These are phyloP conservation scores for Primulina huaijiensis DNA, from an alignment of 257 asterid species.

Conservation along the genomic window DNA sequence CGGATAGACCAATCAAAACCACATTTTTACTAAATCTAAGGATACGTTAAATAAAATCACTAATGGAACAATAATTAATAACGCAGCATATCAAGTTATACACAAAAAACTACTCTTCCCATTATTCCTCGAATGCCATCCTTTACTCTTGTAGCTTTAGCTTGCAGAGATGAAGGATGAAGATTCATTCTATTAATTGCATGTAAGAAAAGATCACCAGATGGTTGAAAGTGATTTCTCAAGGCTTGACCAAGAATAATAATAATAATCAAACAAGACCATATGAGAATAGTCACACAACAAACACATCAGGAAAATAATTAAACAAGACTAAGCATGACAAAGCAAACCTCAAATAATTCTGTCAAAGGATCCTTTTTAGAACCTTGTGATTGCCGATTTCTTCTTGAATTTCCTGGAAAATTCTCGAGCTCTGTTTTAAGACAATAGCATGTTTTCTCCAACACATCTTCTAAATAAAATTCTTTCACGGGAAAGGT, in stretches of 20 bases:
- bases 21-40: not conserved
- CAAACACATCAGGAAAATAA: constrained; percentile 9
- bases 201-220: constrained; percentile 9
- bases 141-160: constrained; percentile 8
- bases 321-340: constrained; percentile 11
- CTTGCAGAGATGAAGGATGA: constrained; percentile 5
- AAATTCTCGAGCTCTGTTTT: constrained; percentile 48
- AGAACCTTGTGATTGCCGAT: constrained; percentile 58
- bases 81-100: not conserved
- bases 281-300: constrained; percentile 17
- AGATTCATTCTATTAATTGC: not conserved
- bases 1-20: not conserved
- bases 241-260: constrained; percentile 9
- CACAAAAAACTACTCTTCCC: not conserved
- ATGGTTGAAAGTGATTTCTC: constrained; percentile 5
- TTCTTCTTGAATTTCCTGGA: constrained; percentile 67
- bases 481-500: constrained; percentile 84
- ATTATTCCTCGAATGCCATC: constrained; percentile 3
- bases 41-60: not conserved
- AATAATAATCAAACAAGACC: constrained; percentile 10
- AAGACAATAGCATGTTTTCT: constrained; percentile 62
- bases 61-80: not conserved
- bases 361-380: constrained; percentile 74
- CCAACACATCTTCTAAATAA: constrained; percentile 85
- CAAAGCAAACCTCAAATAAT: constrained; percentile 65